These are phyloP conservation scores for Nitzschia sp. DNA, from an alignment of 108 stramenopile genomes.

Conservation along the genomic window DNA sequence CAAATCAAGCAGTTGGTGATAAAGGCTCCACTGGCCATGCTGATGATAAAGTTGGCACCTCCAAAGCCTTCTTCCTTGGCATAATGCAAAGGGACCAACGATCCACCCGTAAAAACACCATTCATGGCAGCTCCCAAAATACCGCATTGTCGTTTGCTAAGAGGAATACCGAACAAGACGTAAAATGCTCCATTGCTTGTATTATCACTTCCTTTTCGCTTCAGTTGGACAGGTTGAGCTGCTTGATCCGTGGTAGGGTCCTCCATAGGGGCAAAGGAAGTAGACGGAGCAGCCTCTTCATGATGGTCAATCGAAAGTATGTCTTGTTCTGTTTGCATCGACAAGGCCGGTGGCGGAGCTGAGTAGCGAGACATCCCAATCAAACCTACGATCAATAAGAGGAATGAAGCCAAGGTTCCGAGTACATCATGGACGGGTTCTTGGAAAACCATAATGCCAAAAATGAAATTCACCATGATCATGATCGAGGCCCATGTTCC, in stretches of 20 bases:
- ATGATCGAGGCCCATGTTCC: constrained; percentile 71
- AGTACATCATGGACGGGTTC: constrained; percentile 48
- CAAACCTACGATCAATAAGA: constrained; percentile 41
- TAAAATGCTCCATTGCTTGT: not conserved
- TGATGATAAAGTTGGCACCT: constrained; percentile 49
- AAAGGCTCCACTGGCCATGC: constrained; percentile 50
- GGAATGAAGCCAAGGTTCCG: constrained; percentile 31
- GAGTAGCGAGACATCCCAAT: constrained; percentile 50
- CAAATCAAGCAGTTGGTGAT: constrained; percentile 48
- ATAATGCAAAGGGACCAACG: constrained; percentile 67
- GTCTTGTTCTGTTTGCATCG: not conserved
- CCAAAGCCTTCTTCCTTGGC: constrained; percentile 45
- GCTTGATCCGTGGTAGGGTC: constrained; percentile 2
- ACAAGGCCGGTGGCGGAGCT: not conserved
- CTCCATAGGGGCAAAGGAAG: constrained; percentile 6
- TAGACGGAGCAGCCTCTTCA: not conserved
- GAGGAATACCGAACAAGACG: constrained; percentile 14
- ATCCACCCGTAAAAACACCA: constrained; percentile 61
- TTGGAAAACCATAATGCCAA: constrained; percentile 65
- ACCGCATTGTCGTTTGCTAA: constrained; percentile 46
- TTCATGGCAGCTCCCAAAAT: constrained; percentile 65
- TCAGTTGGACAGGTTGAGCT: not conserved
- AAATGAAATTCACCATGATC: constrained; percentile 62
- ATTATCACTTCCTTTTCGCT: not conserved
- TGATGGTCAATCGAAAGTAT: not conserved